phyloP scores from a whole-genome alignment of 176 grass and related monocot species.

The Coix lacrymajobi region DNA sequence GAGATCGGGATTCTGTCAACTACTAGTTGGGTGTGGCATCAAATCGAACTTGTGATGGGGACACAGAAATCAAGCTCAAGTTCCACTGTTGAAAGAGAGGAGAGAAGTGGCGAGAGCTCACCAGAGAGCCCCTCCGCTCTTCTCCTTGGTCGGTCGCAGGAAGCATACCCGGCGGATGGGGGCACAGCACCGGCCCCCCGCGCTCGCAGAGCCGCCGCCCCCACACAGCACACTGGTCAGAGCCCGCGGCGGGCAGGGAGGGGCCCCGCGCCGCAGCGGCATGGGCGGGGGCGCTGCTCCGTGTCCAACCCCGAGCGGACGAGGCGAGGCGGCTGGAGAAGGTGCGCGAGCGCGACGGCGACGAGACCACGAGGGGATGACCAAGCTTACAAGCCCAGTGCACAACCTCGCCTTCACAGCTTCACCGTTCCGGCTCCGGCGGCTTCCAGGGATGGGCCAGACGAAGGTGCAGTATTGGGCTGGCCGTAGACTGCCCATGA shows the following conservation, averaged over 20 bases:
- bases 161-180: not conserved
- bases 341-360: no score
- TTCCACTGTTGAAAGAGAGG: no score
- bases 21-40: not conserved
- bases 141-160: not conserved
- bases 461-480: no score
- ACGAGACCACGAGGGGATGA: no score
- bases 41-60: not conserved
- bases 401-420: no score
- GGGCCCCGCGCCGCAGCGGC: not conserved
- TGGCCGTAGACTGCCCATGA: no score
- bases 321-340: not conserved
- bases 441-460: no score
- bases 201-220: not conserved
- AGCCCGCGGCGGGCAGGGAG: not conserved
- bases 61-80: not conserved
- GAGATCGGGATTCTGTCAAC: no score
- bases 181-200: not conserved
- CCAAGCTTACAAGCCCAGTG: no score
- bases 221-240: not conserved
- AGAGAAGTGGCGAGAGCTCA: not conserved
- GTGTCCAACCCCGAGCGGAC: not conserved
- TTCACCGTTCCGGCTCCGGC: no score
- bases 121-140: not conserved
- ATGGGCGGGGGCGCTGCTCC: not conserved